Conservation (phyloP, 2,329 filamentous ascomycete genomes). For the Curvularia spicifera region DNA sequence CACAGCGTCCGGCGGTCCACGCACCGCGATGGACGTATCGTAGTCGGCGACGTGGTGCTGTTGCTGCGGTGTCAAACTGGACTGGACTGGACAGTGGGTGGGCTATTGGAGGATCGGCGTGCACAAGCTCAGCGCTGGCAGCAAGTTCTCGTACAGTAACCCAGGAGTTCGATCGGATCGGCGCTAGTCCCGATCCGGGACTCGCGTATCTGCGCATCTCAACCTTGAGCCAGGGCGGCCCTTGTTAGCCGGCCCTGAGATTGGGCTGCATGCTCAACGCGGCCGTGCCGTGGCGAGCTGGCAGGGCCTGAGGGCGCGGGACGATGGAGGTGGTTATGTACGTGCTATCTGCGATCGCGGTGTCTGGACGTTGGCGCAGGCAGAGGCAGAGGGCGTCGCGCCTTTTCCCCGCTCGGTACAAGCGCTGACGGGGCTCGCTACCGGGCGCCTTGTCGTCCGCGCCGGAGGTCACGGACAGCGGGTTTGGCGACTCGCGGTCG, state of each 20-base stretch:
- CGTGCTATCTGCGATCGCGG: too few relatives aligned
- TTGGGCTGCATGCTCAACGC: conserved; percentile 11
- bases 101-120: conserved; percentile 11
- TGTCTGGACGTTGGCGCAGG: background rate
- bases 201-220: conserved; percentile 24
- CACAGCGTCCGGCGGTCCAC: too few relatives aligned
- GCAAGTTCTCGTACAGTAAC: conserved; percentile 1
- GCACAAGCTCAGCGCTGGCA: background rate
- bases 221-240: background rate
- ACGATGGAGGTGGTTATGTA: background rate
- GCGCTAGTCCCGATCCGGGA: conserved; percentile 15
- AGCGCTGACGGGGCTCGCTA: conserved; percentile 8
- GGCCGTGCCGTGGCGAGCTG: conserved; percentile 3
- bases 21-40: background rate
- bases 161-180: conserved; percentile 19
- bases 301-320: background rate
- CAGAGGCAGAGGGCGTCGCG: background rate
- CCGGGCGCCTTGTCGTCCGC: conserved; percentile 1
- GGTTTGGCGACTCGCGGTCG: background rate
- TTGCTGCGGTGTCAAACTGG: background rate
- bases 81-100: background rate
- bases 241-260: conserved; percentile 10
- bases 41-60: conserved; percentile 10
- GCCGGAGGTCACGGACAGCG: conserved; percentile 3
- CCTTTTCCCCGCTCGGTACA: conserved; percentile 1